phyloP scores from a whole-genome alignment of 345 rosid genomes.

The Ailanthus altissimus region DNA sequence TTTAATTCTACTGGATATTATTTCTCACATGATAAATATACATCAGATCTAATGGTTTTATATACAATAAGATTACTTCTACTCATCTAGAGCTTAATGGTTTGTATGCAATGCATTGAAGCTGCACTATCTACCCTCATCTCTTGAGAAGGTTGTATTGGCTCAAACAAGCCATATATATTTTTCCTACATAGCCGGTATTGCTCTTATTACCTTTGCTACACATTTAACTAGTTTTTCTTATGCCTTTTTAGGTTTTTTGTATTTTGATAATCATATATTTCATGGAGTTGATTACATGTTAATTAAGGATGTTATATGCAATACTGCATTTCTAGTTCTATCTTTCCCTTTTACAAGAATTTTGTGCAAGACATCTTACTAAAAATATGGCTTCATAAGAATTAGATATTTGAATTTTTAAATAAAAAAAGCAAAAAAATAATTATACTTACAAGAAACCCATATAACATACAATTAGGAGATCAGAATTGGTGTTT shows the following conservation, averaged over 20 bases:
- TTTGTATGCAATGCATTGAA: constrained; percentile 75
- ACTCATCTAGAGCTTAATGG: too few species aligned
- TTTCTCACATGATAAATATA: too few species aligned
- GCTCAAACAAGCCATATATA: constrained; percentile 86
- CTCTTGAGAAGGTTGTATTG: constrained; percentile 77
- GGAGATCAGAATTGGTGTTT: background rate
- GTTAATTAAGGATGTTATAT: background rate
- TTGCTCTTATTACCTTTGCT: constrained; percentile 34
- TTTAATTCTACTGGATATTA: too few species aligned
- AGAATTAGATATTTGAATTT: background rate
- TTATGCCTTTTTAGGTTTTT: background rate
- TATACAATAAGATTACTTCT: too few species aligned
- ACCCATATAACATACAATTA: background rate
- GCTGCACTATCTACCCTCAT: constrained; percentile 65
- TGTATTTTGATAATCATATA: constrained; percentile 5
- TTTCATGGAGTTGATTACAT: background rate
- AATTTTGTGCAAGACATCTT: background rate
- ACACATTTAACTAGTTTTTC: constrained; percentile 16
- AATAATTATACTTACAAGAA: background rate
- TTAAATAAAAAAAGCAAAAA: background rate
- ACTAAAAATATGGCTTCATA: background rate
- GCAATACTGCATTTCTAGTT: background rate
- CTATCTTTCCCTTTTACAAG: background rate
- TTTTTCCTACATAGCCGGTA: constrained; percentile 95
- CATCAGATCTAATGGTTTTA: too few species aligned